Conservation (phyloP, 2,329 filamentous ascomycete genomes). For the Talaromyces sp. region DNA sequence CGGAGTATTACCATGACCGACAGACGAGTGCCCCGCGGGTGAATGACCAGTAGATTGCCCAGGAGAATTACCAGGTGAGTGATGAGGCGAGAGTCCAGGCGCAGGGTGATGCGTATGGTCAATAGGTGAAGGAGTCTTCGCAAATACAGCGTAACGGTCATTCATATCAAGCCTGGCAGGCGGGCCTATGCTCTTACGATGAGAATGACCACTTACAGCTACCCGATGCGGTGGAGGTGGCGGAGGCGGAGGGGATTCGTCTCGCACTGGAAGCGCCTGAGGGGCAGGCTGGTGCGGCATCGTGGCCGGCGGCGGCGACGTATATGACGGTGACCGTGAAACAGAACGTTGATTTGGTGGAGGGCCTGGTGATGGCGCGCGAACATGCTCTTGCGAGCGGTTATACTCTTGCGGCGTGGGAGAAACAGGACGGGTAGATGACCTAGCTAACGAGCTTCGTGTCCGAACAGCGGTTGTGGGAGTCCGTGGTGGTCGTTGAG, state of each 20-base stretch:
- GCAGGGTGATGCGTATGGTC: not conserved
- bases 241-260: constrained; percentile 74
- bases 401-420: not conserved
- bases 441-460: constrained; percentile 27
- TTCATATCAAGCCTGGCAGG: constrained; percentile 35
- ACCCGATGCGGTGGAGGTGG: constrained; percentile 73
- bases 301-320: constrained; percentile 11
- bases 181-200: constrained; percentile 15
- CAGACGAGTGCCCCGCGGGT: constrained; percentile 7
- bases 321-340: constrained; percentile 12
- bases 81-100: not conserved
- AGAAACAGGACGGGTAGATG: constrained; percentile 10
- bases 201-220: constrained; percentile 40
- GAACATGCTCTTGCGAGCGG: not conserved
- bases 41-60: constrained; percentile 9
- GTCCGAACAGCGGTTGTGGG: constrained; percentile 34
- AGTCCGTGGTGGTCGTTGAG: constrained; percentile 24
- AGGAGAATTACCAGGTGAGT: constrained; percentile 2
- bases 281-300: constrained; percentile 21
- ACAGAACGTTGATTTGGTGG: constrained; percentile 3
- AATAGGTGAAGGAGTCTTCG: constrained; percentile 44
- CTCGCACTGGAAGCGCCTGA: constrained; percentile 39
- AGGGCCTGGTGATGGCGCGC: constrained; percentile 1
- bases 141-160: constrained; percentile 31
- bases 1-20: constrained; percentile 60